phyloP scores from a whole-genome alignment of 306 rosid species.

The Gillenia trifoliata region DNA sequence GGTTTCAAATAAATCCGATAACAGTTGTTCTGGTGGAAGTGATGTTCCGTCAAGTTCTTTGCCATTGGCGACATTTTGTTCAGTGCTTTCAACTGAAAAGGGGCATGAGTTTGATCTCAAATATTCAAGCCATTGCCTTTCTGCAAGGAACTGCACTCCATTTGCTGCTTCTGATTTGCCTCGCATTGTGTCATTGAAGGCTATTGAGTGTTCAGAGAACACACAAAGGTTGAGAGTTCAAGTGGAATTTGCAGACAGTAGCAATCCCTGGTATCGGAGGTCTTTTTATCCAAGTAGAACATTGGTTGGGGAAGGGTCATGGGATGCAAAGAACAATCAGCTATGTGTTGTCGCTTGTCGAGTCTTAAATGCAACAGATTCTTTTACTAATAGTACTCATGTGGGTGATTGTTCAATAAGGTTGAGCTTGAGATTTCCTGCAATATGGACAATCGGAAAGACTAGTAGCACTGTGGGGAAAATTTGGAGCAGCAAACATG shows the following conservation, averaged over 20 bases:
- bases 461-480: conserved; percentile 29
- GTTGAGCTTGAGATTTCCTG: conserved; percentile 34
- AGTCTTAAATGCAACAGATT: conserved; percentile 12
- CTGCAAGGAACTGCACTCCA: conserved; percentile 42
- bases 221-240: conserved; percentile 23
- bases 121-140: conserved; percentile 33
- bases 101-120: conserved; percentile 23
- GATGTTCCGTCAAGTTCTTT: conserved; percentile 13
- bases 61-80: conserved; percentile 20
- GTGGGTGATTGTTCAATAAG: conserved; percentile 46
- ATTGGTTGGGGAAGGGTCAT: conserved; percentile 54
- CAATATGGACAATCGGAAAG: conserved; percentile 36
- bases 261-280: not conserved
- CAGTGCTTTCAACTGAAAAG: not conserved
- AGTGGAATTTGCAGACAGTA: conserved; percentile 12
- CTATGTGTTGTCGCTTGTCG: conserved; percentile 34
- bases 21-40: not conserved
- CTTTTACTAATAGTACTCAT: conserved; percentile 16
- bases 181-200: conserved; percentile 24
- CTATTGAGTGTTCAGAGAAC: conserved; percentile 18
- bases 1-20: conserved; percentile 17
- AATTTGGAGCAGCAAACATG: conserved; percentile 45
- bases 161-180: conserved; percentile 25
- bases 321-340: conserved; percentile 36
- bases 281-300: conserved; percentile 23